Evolutionary conservation across 257 asterid genomes (phyloP).

Genomic region (Scutellaria barbata): DNA sequence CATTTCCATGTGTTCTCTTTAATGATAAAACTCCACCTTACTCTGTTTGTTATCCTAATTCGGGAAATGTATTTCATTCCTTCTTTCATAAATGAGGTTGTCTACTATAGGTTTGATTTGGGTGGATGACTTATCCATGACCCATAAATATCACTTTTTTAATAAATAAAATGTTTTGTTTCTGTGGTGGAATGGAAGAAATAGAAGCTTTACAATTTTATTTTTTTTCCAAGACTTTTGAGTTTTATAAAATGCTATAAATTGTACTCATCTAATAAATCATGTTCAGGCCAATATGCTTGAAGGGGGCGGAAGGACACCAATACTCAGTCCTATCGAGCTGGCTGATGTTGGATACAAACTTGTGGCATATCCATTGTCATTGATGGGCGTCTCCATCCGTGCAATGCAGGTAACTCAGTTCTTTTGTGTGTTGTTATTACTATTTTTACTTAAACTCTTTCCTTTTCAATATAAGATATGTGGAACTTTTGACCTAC

Average conservation of each 20-base stretch:
- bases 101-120: too few relatives aligned
- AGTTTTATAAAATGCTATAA: constrained; percentile 19
- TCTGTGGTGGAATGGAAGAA: too few relatives aligned
- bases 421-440: not conserved
- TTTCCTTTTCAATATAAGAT: constrained; percentile 9
- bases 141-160: too few relatives aligned
- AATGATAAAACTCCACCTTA: not conserved
- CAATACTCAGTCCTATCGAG: constrained; percentile 81
- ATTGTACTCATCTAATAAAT: constrained; percentile 32
- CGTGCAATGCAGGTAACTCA: constrained; percentile 87
- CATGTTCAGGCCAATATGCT: constrained; percentile 88
- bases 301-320: constrained; percentile 98
- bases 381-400: constrained; percentile 85
- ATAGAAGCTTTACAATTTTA: too few relatives aligned
- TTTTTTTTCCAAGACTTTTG: constrained; percentile 10
- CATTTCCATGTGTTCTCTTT: not conserved
- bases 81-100: too few relatives aligned
- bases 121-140: too few relatives aligned
- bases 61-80: too few relatives aligned
- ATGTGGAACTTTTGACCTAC: not conserved
- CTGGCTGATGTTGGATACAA: constrained; percentile 88
- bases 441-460: not conserved
- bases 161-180: too few relatives aligned
- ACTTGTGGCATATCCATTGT: constrained; percentile 90
- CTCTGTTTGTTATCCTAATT: not conserved